Percentiles rank a stretch among this genome's conserved stretches.
Conservation (phyloP, 1,139 yeast genomes). For the Hyphopichia fennica region DNA sequence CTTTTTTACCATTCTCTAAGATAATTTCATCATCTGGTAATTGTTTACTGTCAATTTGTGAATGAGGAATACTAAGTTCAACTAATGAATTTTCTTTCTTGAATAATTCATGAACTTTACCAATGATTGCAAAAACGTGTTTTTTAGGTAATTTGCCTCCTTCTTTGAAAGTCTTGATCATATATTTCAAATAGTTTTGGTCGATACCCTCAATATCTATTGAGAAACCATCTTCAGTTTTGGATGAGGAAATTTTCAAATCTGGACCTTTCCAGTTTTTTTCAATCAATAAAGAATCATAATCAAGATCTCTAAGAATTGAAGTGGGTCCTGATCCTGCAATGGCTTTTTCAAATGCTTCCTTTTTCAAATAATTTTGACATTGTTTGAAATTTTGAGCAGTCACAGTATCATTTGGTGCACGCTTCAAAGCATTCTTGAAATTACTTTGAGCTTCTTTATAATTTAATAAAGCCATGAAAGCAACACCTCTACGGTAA, state of each 20-base stretch:
- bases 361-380: conserved; percentile 63
- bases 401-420: conserved; percentile 74
- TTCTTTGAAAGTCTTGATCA: conserved; percentile 67
- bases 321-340: conserved; percentile 55
- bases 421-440: conserved; percentile 56
- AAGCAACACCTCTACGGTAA: conserved; percentile 81
- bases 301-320: conserved; percentile 41
- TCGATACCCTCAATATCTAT: conserved; percentile 38
- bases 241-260: conserved; percentile 41
- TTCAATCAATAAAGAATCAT: conserved; percentile 55
- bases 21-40: conserved; percentile 17
- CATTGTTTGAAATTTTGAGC: conserved; percentile 64
- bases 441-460: conserved; percentile 75
- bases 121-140: conserved; percentile 80
- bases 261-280: conserved; percentile 66
- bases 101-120: conserved; percentile 68
- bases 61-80: conserved; percentile 56
- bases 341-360: conserved; percentile 86
- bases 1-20: conserved; percentile 31
- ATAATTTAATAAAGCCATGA: conserved; percentile 73
- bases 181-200: conserved; percentile 55
- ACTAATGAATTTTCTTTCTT: conserved; percentile 70
- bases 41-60: conserved; percentile 13
- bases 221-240: conserved; percentile 17
- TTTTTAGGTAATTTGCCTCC: conserved; percentile 77